These are phyloP conservation scores for Sonneratia alba DNA, from an alignment of 345 rosid genomes.

Conservation along the genomic window DNA sequence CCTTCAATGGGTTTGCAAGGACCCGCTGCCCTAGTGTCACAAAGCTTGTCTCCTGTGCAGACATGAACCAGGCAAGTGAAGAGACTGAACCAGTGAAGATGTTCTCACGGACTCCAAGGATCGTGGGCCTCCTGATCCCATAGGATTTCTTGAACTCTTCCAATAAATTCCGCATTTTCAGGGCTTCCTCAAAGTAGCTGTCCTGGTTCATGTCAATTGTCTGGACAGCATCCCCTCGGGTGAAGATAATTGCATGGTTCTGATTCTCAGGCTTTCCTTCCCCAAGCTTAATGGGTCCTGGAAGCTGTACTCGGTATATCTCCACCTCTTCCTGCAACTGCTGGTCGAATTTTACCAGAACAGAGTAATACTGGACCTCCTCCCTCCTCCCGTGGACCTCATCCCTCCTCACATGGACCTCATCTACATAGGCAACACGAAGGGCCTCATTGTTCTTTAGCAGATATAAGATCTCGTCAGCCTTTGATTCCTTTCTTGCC, in stretches of 20 bases:
- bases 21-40: conserved; percentile 93
- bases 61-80: conserved; percentile 93
- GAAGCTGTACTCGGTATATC: conserved; percentile 74
- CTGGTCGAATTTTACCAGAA: conserved; percentile 75
- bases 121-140: conserved; percentile 82
- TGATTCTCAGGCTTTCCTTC: conserved; percentile 98
- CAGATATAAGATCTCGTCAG: conserved; percentile 61
- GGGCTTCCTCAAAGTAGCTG: conserved; percentile 83
- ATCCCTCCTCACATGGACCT: conserved; percentile 54
- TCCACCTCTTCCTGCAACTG: conserved; percentile 68
- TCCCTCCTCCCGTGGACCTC: conserved; percentile 51
- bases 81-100: conserved; percentile 91
- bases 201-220: conserved; percentile 98
- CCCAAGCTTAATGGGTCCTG: conserved; percentile 81
- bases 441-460: conserved; percentile 77
- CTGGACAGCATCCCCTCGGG: conserved; percentile 90
- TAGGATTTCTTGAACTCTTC: conserved; percentile 58
- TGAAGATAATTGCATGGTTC: conserved; percentile 90
- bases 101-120: conserved; percentile 82
- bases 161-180: conserved; percentile 85
- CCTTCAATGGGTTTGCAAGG: conserved; percentile 80
- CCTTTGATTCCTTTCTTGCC: conserved; percentile 57
- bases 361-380: conserved; percentile 59
- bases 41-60: conserved; percentile 78
- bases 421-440: conserved; percentile 87